These are phyloP conservation scores for Eleusine indica DNA, from an alignment of 176 grass and related monocot genomes.

Conservation along the genomic window DNA sequence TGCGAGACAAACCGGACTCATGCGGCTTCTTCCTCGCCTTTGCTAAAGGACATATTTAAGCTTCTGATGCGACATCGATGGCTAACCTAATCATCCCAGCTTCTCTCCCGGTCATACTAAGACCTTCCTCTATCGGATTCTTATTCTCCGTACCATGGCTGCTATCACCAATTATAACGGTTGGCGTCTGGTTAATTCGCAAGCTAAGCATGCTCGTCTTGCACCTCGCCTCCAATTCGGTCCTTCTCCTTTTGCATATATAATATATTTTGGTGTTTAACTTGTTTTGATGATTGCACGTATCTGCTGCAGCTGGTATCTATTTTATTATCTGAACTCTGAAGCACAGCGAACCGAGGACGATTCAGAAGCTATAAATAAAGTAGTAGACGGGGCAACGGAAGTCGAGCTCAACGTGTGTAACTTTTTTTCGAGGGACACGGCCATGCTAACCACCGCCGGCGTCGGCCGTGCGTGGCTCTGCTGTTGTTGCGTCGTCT, in stretches of 20 bases:
- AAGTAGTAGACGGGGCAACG: not conserved
- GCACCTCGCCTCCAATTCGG: not conserved
- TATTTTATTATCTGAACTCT: not conserved
- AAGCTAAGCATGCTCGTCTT: not conserved
- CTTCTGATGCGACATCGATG: not conserved
- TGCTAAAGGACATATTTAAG: not conserved
- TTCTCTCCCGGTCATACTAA: not conserved
- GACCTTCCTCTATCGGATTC: too few species aligned
- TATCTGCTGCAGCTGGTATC: not conserved
- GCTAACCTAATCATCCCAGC: not conserved
- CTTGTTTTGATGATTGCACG: not conserved
- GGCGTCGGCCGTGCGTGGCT: not conserved
- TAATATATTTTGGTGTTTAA: not conserved
- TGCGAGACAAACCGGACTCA: not conserved
- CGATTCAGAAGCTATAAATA: not conserved
- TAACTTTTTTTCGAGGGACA: not conserved
- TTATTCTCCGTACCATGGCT: not conserved
- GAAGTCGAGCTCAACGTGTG: not conserved
- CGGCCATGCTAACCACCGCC: not conserved
- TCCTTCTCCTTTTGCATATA: not conserved
- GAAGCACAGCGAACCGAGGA: not conserved
- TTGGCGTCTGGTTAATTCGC: not conserved
- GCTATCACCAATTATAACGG: not conserved
- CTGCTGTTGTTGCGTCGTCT: not conserved
- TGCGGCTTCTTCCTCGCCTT: not conserved